Conservation (phyloP, 129 eudicot species). For the Helianthus annuus region HanXRQr2.0-SUNRISE NC_035446.2:59979559-59980058, state of each 20-base stretch:
- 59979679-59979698: conserved; percentile 22
- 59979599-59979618: conserved; percentile 99
- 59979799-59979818: conserved; percentile 99
- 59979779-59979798: conserved; percentile 97
- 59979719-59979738: conserved; percentile 98
- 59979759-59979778: conserved; percentile 99
- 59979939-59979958: conserved; percentile 99
- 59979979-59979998: conserved; percentile 99
- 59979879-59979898: conserved; percentile 17
- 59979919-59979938: conserved; percentile 99
- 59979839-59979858: not conserved
- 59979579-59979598: conserved; percentile 94
- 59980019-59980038: conserved; percentile 7
- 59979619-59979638: conserved; percentile 23
- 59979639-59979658: conserved; percentile 6
- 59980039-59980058: not conserved
- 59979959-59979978: conserved; percentile 96
- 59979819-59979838: conserved; percentile 27
- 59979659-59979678: conserved; percentile 16
- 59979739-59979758: conserved; percentile 97
- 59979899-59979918: conserved; percentile 90
- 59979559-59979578: conserved; percentile 99
- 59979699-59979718: conserved; percentile 26
- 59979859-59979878: not conserved
- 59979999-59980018: conserved; percentile 67